These are phyloP conservation scores for Tylopilus plumbeoviolaceoides DNA, from an alignment of 768 basidiomycete genomes.

Conservation along the genomic window DNA sequence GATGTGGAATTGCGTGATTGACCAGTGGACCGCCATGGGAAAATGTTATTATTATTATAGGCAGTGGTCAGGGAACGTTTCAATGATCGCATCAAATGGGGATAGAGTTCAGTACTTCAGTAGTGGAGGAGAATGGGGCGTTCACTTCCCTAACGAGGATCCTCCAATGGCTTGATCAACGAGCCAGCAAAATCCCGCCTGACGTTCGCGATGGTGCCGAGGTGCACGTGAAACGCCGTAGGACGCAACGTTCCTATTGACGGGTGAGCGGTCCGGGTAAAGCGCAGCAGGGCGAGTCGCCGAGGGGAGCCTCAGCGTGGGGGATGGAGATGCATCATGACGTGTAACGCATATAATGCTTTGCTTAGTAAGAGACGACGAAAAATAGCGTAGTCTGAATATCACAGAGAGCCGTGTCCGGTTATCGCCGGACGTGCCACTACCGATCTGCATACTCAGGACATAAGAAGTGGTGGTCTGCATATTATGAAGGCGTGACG, in stretches of 20 bases:
- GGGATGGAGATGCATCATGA: constrained; percentile 13
- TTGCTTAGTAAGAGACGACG: constrained; percentile 21
- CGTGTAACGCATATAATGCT: constrained; percentile 12
- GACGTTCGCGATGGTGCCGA: constrained; percentile 22
- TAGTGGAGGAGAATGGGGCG: constrained; percentile 10
- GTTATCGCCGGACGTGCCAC: constrained; percentile 24
- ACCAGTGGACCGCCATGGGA: constrained; percentile 19
- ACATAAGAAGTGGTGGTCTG: constrained; percentile 17
- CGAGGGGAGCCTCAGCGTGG: too few relatives aligned
- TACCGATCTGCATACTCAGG: constrained; percentile 19
- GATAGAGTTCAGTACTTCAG: constrained; percentile 15
- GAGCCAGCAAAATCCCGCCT: constrained; percentile 2
- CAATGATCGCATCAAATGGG: constrained; percentile 13
- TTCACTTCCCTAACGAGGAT: constrained; percentile 11
- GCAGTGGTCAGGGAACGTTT: constrained; percentile 9
- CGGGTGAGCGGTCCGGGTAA: background rate
- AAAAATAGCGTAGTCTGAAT: constrained; percentile 25
- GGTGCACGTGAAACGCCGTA: constrained; percentile 19
- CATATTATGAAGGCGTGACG: constrained; percentile 6
- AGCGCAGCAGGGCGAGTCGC: background rate
- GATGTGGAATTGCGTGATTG: constrained; percentile 5
- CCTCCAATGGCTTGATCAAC: background rate
- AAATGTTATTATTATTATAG: constrained; percentile 12
- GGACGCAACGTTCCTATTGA: background rate
- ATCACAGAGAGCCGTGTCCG: background rate